phyloP scores from a whole-genome alignment of 495 filamentous ascomycete genomes.

The Neurospora sp. region DNA sequence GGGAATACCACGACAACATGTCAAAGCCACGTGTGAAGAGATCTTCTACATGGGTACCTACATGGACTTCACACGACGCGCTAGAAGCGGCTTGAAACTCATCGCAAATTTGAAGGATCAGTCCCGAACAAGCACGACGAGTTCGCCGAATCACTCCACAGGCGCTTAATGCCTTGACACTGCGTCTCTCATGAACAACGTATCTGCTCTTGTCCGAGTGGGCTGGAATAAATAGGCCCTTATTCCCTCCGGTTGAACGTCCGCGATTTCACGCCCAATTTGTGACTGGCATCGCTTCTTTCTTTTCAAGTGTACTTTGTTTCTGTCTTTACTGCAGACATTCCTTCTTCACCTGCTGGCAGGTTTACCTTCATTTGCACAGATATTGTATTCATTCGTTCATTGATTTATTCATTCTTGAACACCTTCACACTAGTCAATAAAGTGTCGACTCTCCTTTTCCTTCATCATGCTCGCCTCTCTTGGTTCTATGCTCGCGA shows the following conservation, averaged over 20 bases:
- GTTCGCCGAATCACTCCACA: not conserved
- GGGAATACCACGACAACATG: not conserved
- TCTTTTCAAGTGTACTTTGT: conserved; percentile 5
- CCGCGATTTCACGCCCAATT: not conserved
- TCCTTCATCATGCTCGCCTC: conserved; percentile 12
- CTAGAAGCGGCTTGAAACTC: not conserved
- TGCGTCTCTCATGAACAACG: not conserved
- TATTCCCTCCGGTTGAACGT: conserved; percentile 7
- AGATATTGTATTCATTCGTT: not conserved
- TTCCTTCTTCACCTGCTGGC: conserved; percentile 2
- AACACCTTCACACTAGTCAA: not conserved
- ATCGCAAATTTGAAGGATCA: not conserved
- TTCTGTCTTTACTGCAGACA: conserved; percentile 7
- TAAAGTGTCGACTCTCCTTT: not conserved
- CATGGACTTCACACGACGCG: not conserved
- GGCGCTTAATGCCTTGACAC: not conserved
- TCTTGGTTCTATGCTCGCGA: conserved; percentile 17
- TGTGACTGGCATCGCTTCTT: not conserved
- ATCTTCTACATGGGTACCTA: not conserved
- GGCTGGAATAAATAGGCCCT: not conserved
- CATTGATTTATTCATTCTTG: not conserved
- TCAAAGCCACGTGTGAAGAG: not conserved
- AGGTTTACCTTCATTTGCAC: conserved; percentile 7
- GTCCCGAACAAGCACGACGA: not conserved
- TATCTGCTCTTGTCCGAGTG: not conserved